Base-by-base conservation (phyloP, 495 filamentous ascomycete genomes). In the Penicillium crystallinum region DNA sequence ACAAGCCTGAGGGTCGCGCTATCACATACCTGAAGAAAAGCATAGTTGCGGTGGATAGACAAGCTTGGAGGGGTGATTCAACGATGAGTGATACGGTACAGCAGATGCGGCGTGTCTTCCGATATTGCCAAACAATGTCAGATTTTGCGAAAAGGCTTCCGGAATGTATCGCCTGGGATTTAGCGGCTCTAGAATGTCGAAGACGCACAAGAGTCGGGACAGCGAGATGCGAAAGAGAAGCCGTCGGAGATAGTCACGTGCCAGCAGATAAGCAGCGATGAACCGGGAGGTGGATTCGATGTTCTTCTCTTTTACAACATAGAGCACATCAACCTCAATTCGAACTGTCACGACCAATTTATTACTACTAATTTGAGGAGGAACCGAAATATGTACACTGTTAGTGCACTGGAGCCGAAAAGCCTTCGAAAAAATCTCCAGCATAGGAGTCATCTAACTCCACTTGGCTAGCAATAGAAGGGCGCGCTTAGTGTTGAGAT, bases 1-100 rank as follows among this genome's bases (percentile, higher is more conserved):
- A 36, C 46, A 44, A 36, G 19, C 10, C 37, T 6, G 33, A 35
- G 59, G 45, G 53, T 42, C 46, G 31, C 22, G 14, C 18, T 29
- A 25, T 21, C 10, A 18, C 36, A 9, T 65, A 75, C 74, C 74
- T 77, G 64, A 77, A 77, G 67, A 77, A 77, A 66, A 77, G 70
- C 74, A 77, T 77, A 55, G 38, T 63, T 55, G 49, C 42, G 53
- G 52, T 52, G 21, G 21, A n/a, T 36, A 6, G 34, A 36, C 14
- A 31, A 42, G 48, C 48, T 50, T 50, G 48, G 48, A 50, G 48
- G 48, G 48, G 46, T 14, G 39, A 22, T 43, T 43, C 8, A 10
- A 43, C 27, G 46, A 45, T 10, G 23, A 34, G 27, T 31, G 18
- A 46, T 30, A 27, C 27, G 29, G 30, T 33, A 1, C 12, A 22